Evolutionary conservation across 805 yeast genomes (phyloP), one percentile per base, ranked within the genome.

Genomic region (Metschnikowia kofuensis): DNA sequence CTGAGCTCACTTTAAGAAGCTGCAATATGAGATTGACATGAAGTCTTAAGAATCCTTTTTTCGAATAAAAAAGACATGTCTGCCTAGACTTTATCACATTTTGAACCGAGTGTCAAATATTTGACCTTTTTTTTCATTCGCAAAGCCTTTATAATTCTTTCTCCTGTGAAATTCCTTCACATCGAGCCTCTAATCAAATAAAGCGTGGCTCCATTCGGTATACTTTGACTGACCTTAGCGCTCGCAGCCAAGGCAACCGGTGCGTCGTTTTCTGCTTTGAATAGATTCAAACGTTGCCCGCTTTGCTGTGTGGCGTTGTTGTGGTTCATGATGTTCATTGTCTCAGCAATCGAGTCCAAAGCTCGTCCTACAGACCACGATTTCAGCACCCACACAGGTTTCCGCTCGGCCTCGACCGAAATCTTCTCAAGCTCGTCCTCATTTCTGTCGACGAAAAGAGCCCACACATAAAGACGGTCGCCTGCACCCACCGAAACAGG

Each of bases 301-400:
- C 64, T 57, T 27, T 75, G 76, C 35, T 59, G 67, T 4, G 76
- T 76, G 31, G 61, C 57, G 58, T 80, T 80, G 55, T 83, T 83
- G 32, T 62, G 61, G 60, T 83, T 83, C 44, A 64, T 64, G 12
- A 83, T 74, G 47, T 68, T 72, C 48, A 80, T 61, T 35, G 66
- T 58, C 29, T 73, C 76, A 8, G 85, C 76, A 7, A 78, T 70
- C 26, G 73, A 70, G 60, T 83, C 88, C 32, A 83, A 60, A 14
- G 80, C 75, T 47, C 82, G 64, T 1, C 88, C 88, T 31, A 81
- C 75, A 0, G 83, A 79, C 85, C 86, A 82, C 29, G 72, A 65
- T 48, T 74, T 77, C 14, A 80, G 79, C 12, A 82, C 74, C 60
- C 59, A 83, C 15, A 80, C 58, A 0, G 76, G 69, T 15, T 58